Base-by-base conservation (phyloP, 495 filamentous ascomycete species). In the Gamarada debralockiae region DNA sequence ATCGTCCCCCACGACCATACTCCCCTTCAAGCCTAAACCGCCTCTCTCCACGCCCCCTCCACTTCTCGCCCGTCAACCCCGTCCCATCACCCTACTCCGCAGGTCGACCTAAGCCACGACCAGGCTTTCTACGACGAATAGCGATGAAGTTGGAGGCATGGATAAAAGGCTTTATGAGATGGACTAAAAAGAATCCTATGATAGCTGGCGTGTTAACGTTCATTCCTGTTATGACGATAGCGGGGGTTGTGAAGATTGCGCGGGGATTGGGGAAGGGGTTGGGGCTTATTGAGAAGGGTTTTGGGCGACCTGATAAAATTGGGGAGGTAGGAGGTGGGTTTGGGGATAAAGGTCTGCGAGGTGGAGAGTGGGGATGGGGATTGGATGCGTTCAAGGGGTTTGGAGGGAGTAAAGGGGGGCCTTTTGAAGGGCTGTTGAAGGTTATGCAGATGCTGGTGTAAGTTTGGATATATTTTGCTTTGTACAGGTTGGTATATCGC, bases 301-400 rank as follows among this genome's bases (percentile, higher is more conserved):
- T 39, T 27, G 52, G n/a, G 22, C 46, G 20, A n/a, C 41, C 10
- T 15, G 31, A 15, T 38, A 22, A 27, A 20, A 43, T 17, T 22
- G 21, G 6, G 41, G 23, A 14, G 17, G 23, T 3, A 22, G 21
- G 13, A 18, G 27, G 42, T 9, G 48, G 42, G 21, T 15, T 20
- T 8, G n/a, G 27, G n/a, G 48, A 7, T 14, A 40, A 56, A 29
- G 40, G 39, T 47, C n/a, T n/a, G n/a, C n/a, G n/a, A n/a, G n/a
- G n/a, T n/a, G n/a, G n/a, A n/a, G 40, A 50, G 24, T 60, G 44
- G 42, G 51, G 43, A 3, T 56, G 48, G 38, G 59, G 59, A 14
- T 29, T 62, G 22, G 42, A 57, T 48, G 48, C 57, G 12, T 61
- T 61, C 48, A 27, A 33, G 2, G 55, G 59, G 1, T 55, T 62